A percentile compares a stretch with the other conserved stretches of the same genome.
These are phyloP conservation scores for Gremmenia infestans DNA, from an alignment of 2,329 filamentous ascomycete genomes.

Conservation along the genomic window DNA sequence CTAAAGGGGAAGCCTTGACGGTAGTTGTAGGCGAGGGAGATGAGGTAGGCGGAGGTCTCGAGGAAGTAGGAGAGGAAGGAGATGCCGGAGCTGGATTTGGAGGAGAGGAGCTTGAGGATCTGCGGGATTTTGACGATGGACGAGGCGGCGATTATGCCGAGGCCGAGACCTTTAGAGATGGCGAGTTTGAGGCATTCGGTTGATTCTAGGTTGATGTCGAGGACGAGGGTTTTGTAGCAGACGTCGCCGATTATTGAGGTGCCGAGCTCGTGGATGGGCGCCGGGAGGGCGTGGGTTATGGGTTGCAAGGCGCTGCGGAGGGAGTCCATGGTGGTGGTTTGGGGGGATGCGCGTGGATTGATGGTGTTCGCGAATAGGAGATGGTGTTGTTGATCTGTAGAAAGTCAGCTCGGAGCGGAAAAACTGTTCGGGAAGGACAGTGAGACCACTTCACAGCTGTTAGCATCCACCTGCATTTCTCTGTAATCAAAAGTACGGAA, in stretches of 20 bases:
- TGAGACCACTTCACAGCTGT: not conserved
- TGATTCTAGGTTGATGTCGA: constrained; percentile 75
- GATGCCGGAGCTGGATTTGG: constrained; percentile 75
- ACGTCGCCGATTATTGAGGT: constrained; percentile 72
- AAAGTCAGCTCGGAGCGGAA: not conserved
- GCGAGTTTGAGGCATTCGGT: constrained; percentile 80
- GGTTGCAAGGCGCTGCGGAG: constrained; percentile 58
- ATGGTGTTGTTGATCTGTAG: not conserved
- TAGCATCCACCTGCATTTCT: not conserved
- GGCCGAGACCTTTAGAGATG: constrained; percentile 85
- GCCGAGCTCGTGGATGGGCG: constrained; percentile 68
- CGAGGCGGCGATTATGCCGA: constrained; percentile 87
- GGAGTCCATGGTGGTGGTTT: constrained; percentile 47
- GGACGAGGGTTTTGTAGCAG: constrained; percentile 83
- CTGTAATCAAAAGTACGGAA: not conserved
- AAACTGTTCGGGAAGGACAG: not conserved
- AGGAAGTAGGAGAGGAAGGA: constrained; percentile 89
- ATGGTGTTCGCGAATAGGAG: not conserved
- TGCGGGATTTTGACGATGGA: constrained; percentile 95
- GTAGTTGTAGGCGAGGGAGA: constrained; percentile 86
- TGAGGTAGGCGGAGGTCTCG: constrained; percentile 83
- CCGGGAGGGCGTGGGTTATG: constrained; percentile 68
- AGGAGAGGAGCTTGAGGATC: constrained; percentile 83
- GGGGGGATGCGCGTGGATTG: not conserved
- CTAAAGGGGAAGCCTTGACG: constrained; percentile 91